Base-by-base conservation (phyloP, 2,329 filamentous ascomycete genomes). In the Basipetospora chlamydospora region DNA sequence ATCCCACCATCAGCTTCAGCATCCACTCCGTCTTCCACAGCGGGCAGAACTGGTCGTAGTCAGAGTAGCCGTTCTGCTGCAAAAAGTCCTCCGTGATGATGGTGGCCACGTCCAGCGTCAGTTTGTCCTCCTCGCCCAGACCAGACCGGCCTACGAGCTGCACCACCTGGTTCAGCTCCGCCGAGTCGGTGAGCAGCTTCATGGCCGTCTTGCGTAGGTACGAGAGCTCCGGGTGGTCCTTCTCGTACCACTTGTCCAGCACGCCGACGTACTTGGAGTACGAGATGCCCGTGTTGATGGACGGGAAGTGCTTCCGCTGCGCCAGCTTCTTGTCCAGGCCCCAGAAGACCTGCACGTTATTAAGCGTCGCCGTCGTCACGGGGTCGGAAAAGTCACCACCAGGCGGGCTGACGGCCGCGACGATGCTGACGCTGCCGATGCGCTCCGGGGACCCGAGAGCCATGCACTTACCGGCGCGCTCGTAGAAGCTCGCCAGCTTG, bases 1-100 rank as follows among this genome's bases (percentile, higher is more conserved):
- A 98, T 40, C 80, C 83, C 69, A 98, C 83, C 77, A 98, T 96
- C 45, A 85, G 80, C 73, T 93, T 95, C 90, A 98, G 98, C 90
- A 98, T 96, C 80, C 90, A 98, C 59, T 93, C 82, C 0, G 90
- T 98, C 79, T 98, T 98, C 90, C 90, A 98, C 53, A 98, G 73
- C 34, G 90, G 90, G 56, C 90, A 98, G 76, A 93, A 98, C 64
- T 96, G 87, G 56, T 98, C 90, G 57, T 98, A 96, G 61, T 96
- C 85, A 47, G 82, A 90, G 74, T 98, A 98, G 44, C 90, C 90
- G 64, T 98, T 98, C 60, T 98, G 90, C 63, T 98, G 90, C 55
- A 98, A 58, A 66, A 98, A 98, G 58, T 98, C 90, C 55, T 98
- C 90, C 74, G 98, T 98, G 61, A 98, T 66, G 48, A 98, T 66